Evolutionary conservation across 2,329 filamentous ascomycete genomes (phyloP), one percentile per base, ranked within the genome.

Genomic region (Diaporthe longicolla): DNA sequence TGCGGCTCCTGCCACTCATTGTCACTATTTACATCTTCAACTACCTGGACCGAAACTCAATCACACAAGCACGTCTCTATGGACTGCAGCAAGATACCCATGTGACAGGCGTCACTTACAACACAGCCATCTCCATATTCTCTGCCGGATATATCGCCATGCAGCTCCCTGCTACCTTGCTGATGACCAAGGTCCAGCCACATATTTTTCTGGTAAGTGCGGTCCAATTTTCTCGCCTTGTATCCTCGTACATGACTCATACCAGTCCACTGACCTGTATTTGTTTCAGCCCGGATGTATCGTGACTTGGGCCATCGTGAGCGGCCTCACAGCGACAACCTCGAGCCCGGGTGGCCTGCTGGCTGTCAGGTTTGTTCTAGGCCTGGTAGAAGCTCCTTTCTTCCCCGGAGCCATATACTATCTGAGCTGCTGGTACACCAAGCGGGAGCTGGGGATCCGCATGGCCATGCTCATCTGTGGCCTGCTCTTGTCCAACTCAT

Each of bases 91-190:
- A 82, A 4, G 83, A 85, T 71, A 77, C 84, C 21, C 75, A 82
- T 59, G 82, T 85, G 81, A 80, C 76, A 3, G 80, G 77, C 1
- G 43, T 79, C 19, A 76, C 84, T 40, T 84, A 83, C 70, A 80
- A 82, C n/a, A 85, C 84, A 10, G 81, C 80, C 58, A 80, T 85
- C 26, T 84, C 82, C 40, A 86, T 86, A 61, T 80, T 87, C 26
- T 86, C 85, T 72, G 85, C 85, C 17, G 84, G 85, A 24, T 87
- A 86, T 73, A 74, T 86, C 32, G 79, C 84, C 59, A 85, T 85
- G 79, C 84, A 85, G 78, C 81, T 80, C 58, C 79, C 80, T n/a
- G 75, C 70, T 40, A 81, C 80, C 69, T 75, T 81, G 61, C 58
- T 79, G 61, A 77, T 81, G 70, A 77, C 78, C 68, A 77, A 72